phyloP scores from a whole-genome alignment of 495 filamentous ascomycete genomes.

The Penicillium macrosclerotiorum region DNA sequence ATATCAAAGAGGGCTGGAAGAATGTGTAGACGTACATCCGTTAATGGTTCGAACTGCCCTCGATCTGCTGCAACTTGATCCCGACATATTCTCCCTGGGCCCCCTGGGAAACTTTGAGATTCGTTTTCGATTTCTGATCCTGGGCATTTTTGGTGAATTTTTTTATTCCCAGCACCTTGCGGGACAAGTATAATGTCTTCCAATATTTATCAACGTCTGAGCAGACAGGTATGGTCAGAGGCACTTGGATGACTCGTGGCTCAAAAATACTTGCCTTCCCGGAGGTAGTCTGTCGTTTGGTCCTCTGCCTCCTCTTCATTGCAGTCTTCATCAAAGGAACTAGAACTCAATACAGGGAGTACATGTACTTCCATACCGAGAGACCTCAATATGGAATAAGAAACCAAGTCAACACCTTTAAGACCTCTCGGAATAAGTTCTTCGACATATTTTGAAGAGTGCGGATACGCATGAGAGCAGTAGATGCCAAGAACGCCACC shows the following conservation, averaged over 20 bases:
- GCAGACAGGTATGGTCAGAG: not conserved
- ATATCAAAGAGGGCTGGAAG: too few relatives aligned
- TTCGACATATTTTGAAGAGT: conserved; percentile 7
- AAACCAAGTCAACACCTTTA: conserved; percentile 22
- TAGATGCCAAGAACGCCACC: conserved; percentile 30
- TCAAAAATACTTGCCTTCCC: not conserved
- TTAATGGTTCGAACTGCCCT: too few relatives aligned
- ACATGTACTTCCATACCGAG: conserved; percentile 17
- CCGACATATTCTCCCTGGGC: not conserved
- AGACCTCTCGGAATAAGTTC: conserved; percentile 56
- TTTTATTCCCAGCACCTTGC: not conserved
- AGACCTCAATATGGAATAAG: conserved; percentile 21
- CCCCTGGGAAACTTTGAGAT: not conserved
- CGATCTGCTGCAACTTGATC: not conserved
- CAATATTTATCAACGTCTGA: not conserved
- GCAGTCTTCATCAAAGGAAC: not conserved
- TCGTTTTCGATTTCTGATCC: not conserved
- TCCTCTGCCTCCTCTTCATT: not conserved
- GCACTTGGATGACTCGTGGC: not conserved
- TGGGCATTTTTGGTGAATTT: not conserved
- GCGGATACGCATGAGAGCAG: conserved; percentile 37
- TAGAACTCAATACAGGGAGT: conserved; percentile 12
- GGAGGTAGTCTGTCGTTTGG: not conserved
- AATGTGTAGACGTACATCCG: too few relatives aligned
- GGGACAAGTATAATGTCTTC: not conserved